Evolutionary conservation across 2,329 filamentous ascomycete genomes (phyloP), one percentile per base, ranked within the genome.

Genomic region (Hypomyces perniciosus): DNA sequence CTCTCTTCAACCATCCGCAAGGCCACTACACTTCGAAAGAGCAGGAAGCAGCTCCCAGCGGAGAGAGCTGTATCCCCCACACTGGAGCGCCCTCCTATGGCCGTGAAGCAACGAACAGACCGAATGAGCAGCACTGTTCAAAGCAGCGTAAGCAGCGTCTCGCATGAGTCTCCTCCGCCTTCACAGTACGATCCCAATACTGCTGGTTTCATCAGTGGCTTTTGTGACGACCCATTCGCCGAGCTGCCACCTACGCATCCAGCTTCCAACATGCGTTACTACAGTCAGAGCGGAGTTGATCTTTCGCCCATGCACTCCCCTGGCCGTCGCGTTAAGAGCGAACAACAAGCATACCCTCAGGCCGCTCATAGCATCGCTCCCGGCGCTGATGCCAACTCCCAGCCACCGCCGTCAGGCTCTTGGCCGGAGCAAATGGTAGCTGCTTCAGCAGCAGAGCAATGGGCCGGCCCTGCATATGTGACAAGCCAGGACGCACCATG

Each of bases 1-100:
- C 62, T 73, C 35, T 68, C 69, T 8, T 72, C 71, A 33, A 72
- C 69, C 4, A 62, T 72, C 42, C 65, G 67, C 47, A 72, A 71
- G 56, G 69, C 70, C 27, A 65, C 65, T 20, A 66, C 62, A 37
- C 56, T 70, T 46, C 62, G 66, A 48, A 67, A 61, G 50, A 51
- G 54, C 28, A 62, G 61, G 34, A 68, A 66, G 55, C 46, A 53
- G 12, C 44, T 51, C 1, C 53, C 57, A 2, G 38, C 44, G 12
- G 53, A 59, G 27, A 58, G 61, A 10, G 58, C 61, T 6, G 61
- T 57, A 10, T 70, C 68, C 20, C 68, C 68, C 2, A 62, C 58
- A n/a, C 57, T 61, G 35, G 65, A 67, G 10, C 62, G 63, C 35
- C 62, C 65, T 34, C 64, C 67, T 38, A 64, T 61, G 50, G 59